phyloP scores from a whole-genome alignment of 1,284 basidiomycete genomes.

The Agroathelia rolfsii region DNA sequence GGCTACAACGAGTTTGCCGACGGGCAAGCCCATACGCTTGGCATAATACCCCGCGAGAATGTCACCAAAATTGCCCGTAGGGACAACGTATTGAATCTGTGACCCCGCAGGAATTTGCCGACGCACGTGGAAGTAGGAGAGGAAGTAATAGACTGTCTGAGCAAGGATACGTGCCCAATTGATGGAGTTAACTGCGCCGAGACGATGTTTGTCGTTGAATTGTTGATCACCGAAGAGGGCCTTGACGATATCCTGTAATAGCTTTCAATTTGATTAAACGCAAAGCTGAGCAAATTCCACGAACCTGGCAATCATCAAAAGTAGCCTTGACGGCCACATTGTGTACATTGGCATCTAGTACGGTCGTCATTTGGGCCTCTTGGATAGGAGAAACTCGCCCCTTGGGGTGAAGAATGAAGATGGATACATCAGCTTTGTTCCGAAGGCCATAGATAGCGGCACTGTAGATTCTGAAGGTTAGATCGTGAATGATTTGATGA shows the following conservation, averaged over 20 bases:
- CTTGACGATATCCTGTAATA: constrained; percentile 86
- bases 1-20: constrained; percentile 77
- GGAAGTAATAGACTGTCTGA: constrained; percentile 98
- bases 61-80: constrained; percentile 99
- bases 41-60: constrained; percentile 96
- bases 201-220: constrained; percentile 84
- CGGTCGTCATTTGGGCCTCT: constrained; percentile 99
- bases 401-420: constrained; percentile 97
- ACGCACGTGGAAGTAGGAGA: constrained; percentile 75
- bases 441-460: constrained; percentile 97
- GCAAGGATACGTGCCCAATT: constrained; percentile 99
- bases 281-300: too few species aligned
- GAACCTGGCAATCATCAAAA: constrained; percentile 94
- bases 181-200: constrained; percentile 98
- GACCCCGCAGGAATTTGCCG: constrained; percentile 24
- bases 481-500: constrained; percentile 14
- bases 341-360: constrained; percentile 91
- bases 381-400: constrained; percentile 98
- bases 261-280: too few species aligned
- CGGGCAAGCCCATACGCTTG: constrained; percentile 89
- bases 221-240: constrained; percentile 79
- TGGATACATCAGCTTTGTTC: constrained; percentile 88
- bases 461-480: constrained; percentile 31
- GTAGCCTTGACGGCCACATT: constrained; percentile 91
- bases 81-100: constrained; percentile 87